Evolutionary conservation across 2,329 filamentous ascomycete species (phyloP).

Genomic region (Phialemoniopsis sp.): DNA sequence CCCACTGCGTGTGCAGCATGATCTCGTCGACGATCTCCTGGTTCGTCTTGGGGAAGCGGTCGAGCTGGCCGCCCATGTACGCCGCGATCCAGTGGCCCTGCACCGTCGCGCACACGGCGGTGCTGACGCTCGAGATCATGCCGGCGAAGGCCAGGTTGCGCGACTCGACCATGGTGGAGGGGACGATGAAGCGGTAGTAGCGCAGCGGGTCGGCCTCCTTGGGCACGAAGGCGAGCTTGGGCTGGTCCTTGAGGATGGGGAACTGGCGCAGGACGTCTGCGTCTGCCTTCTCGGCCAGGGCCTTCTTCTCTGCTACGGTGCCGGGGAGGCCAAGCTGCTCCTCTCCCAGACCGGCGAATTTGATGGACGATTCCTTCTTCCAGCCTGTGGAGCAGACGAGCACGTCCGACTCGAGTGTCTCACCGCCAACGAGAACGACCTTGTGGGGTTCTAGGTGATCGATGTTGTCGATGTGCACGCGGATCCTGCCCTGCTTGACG

Average conservation of each 20-base stretch:
- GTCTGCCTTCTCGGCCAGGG: constrained; percentile 33
- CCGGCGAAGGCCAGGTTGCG: constrained; percentile 43
- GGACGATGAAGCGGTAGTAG: constrained; percentile 39
- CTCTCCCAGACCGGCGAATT: constrained; percentile 12
- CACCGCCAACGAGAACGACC: constrained; percentile 47
- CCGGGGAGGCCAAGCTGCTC: constrained; percentile 8
- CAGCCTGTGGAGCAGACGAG: constrained; percentile 57
- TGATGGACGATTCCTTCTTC: constrained; percentile 27
- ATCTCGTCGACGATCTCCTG: constrained; percentile 34
- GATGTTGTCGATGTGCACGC: constrained; percentile 49
- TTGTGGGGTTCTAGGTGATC: constrained; percentile 34
- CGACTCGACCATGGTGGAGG: constrained; percentile 9
- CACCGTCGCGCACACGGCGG: constrained; percentile 32
- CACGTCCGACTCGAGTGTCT: constrained; percentile 40
- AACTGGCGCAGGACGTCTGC: constrained; percentile 47
- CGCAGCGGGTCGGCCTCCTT: constrained; percentile 7
- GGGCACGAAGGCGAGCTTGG: constrained; percentile 17
- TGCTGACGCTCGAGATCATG: constrained; percentile 27
- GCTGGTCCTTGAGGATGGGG: constrained; percentile 48
- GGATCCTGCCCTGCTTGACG: constrained; percentile 47
- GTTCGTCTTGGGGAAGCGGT: too few relatives aligned
- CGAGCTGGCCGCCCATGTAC: constrained; percentile 46
- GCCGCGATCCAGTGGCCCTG: constrained; percentile 62
- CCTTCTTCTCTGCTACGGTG: constrained; percentile 7
- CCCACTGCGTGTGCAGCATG: constrained; percentile 63